Evolutionary conservation across 2,329 filamentous ascomycete genomes (phyloP), one percentile per base, ranked within the genome.

Genomic region (Monosporascus cannonballus): DNA sequence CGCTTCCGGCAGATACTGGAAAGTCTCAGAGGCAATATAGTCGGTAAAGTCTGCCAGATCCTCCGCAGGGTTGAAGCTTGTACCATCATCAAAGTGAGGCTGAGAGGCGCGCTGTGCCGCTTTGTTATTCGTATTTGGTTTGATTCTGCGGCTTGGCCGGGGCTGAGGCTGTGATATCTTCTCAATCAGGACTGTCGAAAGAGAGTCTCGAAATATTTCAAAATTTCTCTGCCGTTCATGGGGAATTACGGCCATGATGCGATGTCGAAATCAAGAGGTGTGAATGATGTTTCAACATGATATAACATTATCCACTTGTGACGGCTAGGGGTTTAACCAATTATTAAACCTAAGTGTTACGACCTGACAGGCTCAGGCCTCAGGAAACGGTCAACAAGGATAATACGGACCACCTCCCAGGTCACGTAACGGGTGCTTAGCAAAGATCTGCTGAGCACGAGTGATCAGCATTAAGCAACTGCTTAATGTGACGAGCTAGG

Each of bases 31-130:
- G 24, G 89, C 84, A 30, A 94, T 78, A 68, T 92, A 94, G 74
- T 92, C 85, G 51, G 89, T 84, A 69, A 95, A 95, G 1, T 95
- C 90, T 25, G 83, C 81, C 22, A 94, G 71, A 51, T 92, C 89
- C 59, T 87, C 85, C 5, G 80, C 81, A 59, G 81, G 54, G 41
- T 50, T 65, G 15, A 54, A 47, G 6, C 59, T 42, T 25, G 48
- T n/a, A 6, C 49, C 54, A 38, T 61, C 49, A 11, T 44, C 44
- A 34, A 45, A 27, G 25, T 59, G 53, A 25, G 53, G 49, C 20
- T 56, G 42, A 37, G 49, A 50, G 45, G 51, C 51, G 52, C 17
- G 17, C n/a, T 15, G 17, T 48, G 27, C 14, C 41, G 27, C 25
- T 34, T 6, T 34, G n/a, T 51, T 56, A 37, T 61, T 62, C 50